A percentile compares a stretch with the other conserved stretches of the same genome.
phyloP scores from a whole-genome alignment of 2,329 filamentous ascomycete species.

The Aspergillus flavus region DNA sequence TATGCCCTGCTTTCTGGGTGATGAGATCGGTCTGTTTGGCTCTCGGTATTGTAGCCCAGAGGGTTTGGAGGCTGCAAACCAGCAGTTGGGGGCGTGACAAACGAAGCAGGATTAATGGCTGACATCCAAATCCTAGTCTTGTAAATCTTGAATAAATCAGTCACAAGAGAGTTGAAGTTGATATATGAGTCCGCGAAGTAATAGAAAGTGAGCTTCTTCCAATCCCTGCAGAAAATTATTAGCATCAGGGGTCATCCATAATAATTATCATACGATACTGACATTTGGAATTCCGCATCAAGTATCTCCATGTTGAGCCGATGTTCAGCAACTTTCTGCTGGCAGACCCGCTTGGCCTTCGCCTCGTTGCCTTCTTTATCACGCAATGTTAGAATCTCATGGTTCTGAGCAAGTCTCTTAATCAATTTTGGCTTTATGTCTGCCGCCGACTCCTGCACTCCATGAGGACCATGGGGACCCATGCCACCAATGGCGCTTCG shows the following conservation, averaged over 20 bases:
- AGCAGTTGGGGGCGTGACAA: constrained; percentile 72
- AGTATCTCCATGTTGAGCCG: constrained; percentile 97
- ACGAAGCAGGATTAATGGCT: constrained; percentile 95
- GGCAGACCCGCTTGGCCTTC: constrained; percentile 94
- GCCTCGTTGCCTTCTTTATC: constrained; percentile 98
- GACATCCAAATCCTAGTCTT: constrained; percentile 99
- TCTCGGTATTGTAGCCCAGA: constrained; percentile 56
- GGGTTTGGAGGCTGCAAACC: constrained; percentile 71
- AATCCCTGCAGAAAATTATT: constrained; percentile 67
- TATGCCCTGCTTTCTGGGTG: constrained; percentile 39
- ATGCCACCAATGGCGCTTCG: constrained; percentile 76
- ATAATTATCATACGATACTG: constrained; percentile 48
- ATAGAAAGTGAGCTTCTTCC: constrained; percentile 98
- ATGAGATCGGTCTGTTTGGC: constrained; percentile 43
- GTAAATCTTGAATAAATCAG: constrained; percentile 98
- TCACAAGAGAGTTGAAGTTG: constrained; percentile 97
- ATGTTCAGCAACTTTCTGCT: constrained; percentile 95
- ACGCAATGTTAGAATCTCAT: constrained; percentile 84
- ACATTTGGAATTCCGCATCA: constrained; percentile 98
- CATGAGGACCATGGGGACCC: constrained; percentile 73
- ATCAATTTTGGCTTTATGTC: constrained; percentile 96
- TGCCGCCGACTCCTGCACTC: constrained; percentile 69
- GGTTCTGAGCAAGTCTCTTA: constrained; percentile 86
- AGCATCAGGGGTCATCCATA: constrained; percentile 11
- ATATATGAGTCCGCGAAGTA: constrained; percentile 98